phyloP scores from a whole-genome alignment of 2,329 filamentous ascomycete species.

The Fusarium albidum region DNA sequence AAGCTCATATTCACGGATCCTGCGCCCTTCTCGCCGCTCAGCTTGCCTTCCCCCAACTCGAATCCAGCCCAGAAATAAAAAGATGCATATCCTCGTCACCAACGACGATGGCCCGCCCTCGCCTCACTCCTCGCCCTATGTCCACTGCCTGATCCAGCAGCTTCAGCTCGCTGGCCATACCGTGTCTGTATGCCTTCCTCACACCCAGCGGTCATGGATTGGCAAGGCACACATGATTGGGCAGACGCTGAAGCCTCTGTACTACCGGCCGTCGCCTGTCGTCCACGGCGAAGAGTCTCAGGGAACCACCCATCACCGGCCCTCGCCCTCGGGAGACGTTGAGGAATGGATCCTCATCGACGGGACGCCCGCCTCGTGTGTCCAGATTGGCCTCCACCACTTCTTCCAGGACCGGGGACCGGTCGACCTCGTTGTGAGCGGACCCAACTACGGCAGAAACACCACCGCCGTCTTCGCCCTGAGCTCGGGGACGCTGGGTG shows the following conservation, averaged over 20 bases:
- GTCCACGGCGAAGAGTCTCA: constrained; percentile 57
- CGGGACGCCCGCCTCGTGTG: constrained; percentile 81
- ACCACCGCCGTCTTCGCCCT: constrained; percentile 82
- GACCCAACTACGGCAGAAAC: constrained; percentile 86
- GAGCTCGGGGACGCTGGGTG: constrained; percentile 80
- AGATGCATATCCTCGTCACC: constrained; percentile 71
- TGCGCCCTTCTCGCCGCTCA: background rate
- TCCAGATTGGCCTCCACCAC: constrained; percentile 84
- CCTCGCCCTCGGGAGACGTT: constrained; percentile 61
- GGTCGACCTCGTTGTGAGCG: constrained; percentile 79
- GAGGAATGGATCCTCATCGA: constrained; percentile 86
- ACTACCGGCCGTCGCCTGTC: constrained; percentile 72
- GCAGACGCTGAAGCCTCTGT: constrained; percentile 82
- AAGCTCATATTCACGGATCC: background rate
- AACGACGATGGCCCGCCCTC: constrained; percentile 87
- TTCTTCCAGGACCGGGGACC: constrained; percentile 77
- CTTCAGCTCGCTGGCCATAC: constrained; percentile 79
- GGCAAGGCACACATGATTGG: constrained; percentile 97
- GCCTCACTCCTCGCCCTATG: constrained; percentile 79
- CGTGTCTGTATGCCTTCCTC: constrained; percentile 91
- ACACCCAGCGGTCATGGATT: constrained; percentile 96
- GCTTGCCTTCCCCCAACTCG: too few relatives aligned
- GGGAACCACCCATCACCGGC: constrained; percentile 69
- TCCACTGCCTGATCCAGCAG: constrained; percentile 75
- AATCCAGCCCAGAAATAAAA: constrained; percentile 19